Base-by-base conservation (phyloP, 352 stramenopile genomes). In the Thalassiosira delicatula region DNA sequence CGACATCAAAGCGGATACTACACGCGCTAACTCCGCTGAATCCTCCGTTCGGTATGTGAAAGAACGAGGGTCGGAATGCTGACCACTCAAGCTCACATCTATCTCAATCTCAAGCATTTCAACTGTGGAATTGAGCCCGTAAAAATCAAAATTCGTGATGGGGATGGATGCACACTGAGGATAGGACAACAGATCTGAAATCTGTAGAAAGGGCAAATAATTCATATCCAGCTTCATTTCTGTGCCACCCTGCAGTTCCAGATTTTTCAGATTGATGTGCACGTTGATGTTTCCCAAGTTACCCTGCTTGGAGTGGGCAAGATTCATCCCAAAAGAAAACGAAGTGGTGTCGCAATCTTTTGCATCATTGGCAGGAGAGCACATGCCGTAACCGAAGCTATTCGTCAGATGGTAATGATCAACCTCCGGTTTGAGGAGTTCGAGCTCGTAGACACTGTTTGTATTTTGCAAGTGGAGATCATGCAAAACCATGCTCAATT, bases 321-420 rank as follows among this genome's bases (percentile, higher is more conserved):
- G 32, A 59, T 83, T 76, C 61, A 88, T 76, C 5, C 74, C 74
- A 71, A 87, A 83, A 19, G 66, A 76, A 33, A 83, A 29, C 17
- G 70, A 74, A 14, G 66, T 70, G 29, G 35, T 69, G 29, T 83
- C 51, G 66, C 75, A 83, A 63, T 56, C 59, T 46, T 76, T 49
- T 19, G 25, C 19, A 29, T 53, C 30, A 69, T 61, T 21, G 11
- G 37, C 35, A 56, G 71, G 29, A 29, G 49, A 29, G 42, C 77
- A 84, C 53, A 53, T 70, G 27, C 76, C 81, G 17, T 79, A 88
- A 21, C 60, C 76, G 33, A 88, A 35, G n/a, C 30, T 72, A 69
- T 88, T 88, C 30, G n/a, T 70, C 25, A 88, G 32, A 40, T 88
- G 81, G 49, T 85, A 88, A 51, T 75, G 65, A 79, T 88, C 81